Conservation (phyloP, 108 stramenopile species). For the Fragilaria radians region DNA sequence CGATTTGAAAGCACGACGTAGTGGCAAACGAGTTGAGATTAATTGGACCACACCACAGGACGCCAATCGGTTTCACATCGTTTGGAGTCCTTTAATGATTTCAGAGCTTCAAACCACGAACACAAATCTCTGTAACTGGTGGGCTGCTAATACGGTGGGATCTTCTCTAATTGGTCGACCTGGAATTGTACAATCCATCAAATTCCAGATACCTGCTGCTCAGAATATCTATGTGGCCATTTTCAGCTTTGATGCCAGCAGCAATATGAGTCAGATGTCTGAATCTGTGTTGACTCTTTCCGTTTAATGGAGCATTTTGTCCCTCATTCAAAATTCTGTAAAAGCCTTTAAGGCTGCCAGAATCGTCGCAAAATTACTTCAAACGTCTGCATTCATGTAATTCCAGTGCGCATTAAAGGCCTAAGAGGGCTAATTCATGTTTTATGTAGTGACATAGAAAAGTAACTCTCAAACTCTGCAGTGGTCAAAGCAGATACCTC, state of each 20-base stretch:
- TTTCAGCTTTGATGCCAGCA: background rate
- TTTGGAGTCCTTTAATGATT: background rate
- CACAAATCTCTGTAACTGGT: background rate
- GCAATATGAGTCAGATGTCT: background rate
- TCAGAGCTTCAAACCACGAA: background rate
- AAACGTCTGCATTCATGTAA: too few species aligned
- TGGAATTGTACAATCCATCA: background rate
- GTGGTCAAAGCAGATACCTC: too few species aligned
- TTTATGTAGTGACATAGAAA: too few species aligned
- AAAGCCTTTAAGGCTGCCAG: too few species aligned
- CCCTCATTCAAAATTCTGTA: too few species aligned
- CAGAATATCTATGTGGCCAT: background rate
- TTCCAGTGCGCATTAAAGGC: too few species aligned
- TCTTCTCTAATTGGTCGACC: background rate
- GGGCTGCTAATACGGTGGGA: background rate
- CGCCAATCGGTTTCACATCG: background rate
- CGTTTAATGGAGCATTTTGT: too few species aligned
- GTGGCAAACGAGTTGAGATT: background rate
- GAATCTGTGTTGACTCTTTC: background rate
- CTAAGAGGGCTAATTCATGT: too few species aligned
- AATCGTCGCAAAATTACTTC: too few species aligned
- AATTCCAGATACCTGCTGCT: background rate
- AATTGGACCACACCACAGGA: background rate
- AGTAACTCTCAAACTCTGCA: too few species aligned
- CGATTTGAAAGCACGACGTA: background rate